These are phyloP conservation scores for Eimeria zaria DNA, from an alignment of 169 alveolate species.

Conservation along the genomic window DNA sequence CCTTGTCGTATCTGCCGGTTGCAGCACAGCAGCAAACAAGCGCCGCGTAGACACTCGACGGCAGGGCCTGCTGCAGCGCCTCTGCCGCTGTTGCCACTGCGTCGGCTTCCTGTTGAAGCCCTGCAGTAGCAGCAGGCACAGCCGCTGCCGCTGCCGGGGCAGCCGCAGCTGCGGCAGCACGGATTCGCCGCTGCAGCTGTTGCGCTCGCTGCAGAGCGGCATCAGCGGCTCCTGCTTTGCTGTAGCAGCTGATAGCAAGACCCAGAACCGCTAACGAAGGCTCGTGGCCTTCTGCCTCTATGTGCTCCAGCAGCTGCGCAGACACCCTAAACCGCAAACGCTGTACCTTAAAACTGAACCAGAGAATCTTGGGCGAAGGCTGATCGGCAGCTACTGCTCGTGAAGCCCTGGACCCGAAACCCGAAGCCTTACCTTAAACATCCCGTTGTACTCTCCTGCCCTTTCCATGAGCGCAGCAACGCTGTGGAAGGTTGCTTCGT, in stretches of 20 bases:
- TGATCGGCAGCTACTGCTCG: background rate
- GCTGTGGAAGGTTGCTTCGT: slow-evolving; percentile 69
- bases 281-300: slow-evolving; percentile 71
- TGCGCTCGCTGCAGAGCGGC: slow-evolving; percentile 72
- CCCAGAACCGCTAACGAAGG: slow-evolving; percentile 69
- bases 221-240: slow-evolving; percentile 73
- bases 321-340: background rate
- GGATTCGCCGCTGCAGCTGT: slow-evolving; percentile 72
- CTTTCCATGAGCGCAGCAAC: slow-evolving; percentile 70
- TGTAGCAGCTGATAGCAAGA: slow-evolving; percentile 59
- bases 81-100: slow-evolving; percentile 52
- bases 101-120: slow-evolving; percentile 29
- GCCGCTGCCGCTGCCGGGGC: slow-evolving; percentile 73
- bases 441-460: slow-evolving; percentile 63
- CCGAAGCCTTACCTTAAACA: slow-evolving; percentile 53
- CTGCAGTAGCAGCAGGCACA: slow-evolving; percentile 45
- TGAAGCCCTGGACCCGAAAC: background rate
- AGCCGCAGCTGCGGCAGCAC: slow-evolving; percentile 69
- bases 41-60: slow-evolving; percentile 48
- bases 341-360: background rate
- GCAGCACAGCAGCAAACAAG: slow-evolving; percentile 63
- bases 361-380: background rate
- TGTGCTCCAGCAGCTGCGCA: slow-evolving; percentile 77
- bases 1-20: slow-evolving; percentile 67
- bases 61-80: slow-evolving; percentile 61